Evolutionary conservation across 306 rosid genomes (phyloP), one percentile per base, ranked within the genome.

Genomic region (Quercus aquifolioides): DNA sequence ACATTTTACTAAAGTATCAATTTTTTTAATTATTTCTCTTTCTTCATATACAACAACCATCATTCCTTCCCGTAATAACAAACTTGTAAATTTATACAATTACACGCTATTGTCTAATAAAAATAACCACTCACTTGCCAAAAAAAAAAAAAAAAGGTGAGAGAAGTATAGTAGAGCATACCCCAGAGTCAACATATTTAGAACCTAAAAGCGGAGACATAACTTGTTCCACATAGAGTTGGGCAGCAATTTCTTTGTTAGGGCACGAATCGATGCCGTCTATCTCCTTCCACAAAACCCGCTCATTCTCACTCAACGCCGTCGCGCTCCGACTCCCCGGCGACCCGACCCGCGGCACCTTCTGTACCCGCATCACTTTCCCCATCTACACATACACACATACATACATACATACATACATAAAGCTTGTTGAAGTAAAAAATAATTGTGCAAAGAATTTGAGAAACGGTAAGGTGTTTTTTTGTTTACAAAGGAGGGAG

Each of bases 131-230:
- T 38, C 46, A 38, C 46, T 28, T 20, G 14, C 25, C 64, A 12
- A 4, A 26, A 12, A 2, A n/a, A 49, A 73, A 12, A 21, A 55
- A 43, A 65, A 17, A n/a, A 23, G 21, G 21, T 55, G 57, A 83
- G 35, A 78, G 17, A 31, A 58, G 77, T 10, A 74, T 18, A 0
- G 20, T 35, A 19, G 71, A 35, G 71, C 86, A 67, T 89, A 92
- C 98, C 86, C 99, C 99, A 15, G 93, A 62, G 86, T 93, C 98
- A 41, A 96, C 94, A 51, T 64, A 85, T 38, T 90, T 75, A 71
- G 96, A 80, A 76, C 99, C 99, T 79, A 92, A 83, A 67, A 91
- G 88, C 68, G 98, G 97, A 85, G 83, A 81, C 91, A 96, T 91
- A 51, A 96, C 89, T 43, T 84, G 89, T 79, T 78, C 79, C 41